Evolutionary conservation across 148 eudicot species (phyloP).

Genomic region (Cornus suecica): DNA sequence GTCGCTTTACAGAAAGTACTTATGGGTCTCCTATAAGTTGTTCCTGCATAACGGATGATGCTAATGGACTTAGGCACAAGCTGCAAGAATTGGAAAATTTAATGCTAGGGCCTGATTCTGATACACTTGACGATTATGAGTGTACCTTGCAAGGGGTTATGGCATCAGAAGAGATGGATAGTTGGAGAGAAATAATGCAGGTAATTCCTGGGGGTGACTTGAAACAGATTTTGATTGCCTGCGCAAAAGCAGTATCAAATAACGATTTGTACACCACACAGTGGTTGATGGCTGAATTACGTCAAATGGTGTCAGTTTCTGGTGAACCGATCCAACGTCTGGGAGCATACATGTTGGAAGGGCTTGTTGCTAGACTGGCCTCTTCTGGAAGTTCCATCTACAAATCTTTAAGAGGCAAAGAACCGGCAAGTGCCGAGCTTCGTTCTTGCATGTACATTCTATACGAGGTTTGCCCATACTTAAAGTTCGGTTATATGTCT

Average conservation of each 20-base stretch:
- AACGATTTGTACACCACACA: conserved; percentile 27
- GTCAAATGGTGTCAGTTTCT: conserved; percentile 45
- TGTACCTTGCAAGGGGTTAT: conserved; percentile 15
- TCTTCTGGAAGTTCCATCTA: conserved; percentile 38
- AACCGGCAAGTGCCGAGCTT: conserved; percentile 38
- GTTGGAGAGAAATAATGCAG: conserved; percentile 44
- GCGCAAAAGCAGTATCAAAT: conserved; percentile 37
- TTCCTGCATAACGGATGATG: conserved; percentile 33
- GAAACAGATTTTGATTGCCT: conserved; percentile 32
- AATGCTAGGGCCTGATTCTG: conserved; percentile 46
- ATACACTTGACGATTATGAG: conserved; percentile 23
- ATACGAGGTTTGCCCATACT: conserved; percentile 50
- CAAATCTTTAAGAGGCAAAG: conserved; percentile 31
- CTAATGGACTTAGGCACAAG: conserved; percentile 31
- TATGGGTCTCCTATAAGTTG: conserved; percentile 27
- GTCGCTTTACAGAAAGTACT: conserved; percentile 9
- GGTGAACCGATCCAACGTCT: conserved; percentile 47
- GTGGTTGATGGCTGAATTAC: conserved; percentile 34
- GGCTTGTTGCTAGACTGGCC: conserved; percentile 35
- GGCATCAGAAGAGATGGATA: conserved; percentile 24
- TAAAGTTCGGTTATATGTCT: conserved; percentile 58
- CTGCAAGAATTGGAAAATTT: conserved; percentile 37
- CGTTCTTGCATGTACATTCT: conserved; percentile 37
- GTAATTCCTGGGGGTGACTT: conserved; percentile 27
- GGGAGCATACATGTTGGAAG: conserved; percentile 46